Evolutionary conservation across 2,329 filamentous ascomycete genomes (phyloP).

Genomic region (Dactylellina leptospora): DNA sequence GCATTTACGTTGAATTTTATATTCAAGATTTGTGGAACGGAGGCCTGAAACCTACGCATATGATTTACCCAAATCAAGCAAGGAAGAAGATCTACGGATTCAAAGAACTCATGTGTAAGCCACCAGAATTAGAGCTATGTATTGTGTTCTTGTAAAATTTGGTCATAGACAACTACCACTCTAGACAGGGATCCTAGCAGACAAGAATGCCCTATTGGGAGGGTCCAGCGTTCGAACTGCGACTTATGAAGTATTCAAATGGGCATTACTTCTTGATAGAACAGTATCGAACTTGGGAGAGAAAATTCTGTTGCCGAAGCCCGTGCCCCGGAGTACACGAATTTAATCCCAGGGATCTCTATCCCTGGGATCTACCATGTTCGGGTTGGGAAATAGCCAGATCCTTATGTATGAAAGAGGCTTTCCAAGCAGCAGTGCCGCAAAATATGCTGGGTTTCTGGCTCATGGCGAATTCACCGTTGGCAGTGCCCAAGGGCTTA

Average conservation of each 20-base stretch:
- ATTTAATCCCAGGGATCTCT: conserved; percentile 7
- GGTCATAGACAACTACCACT: too few relatives aligned
- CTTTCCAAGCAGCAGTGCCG: too few relatives aligned
- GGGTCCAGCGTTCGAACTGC: conserved; percentile 28
- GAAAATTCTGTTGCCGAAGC: conserved; percentile 21
- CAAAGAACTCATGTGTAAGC: neutral
- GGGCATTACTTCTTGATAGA: neutral
- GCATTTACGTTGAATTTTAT: too few relatives aligned
- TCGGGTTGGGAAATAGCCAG: conserved; percentile 30
- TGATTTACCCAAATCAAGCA: conserved; percentile 22
- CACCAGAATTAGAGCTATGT: too few relatives aligned
- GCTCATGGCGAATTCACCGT: conserved; percentile 10
- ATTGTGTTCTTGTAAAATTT: too few relatives aligned
- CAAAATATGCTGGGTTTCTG: neutral
- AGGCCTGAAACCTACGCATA: conserved; percentile 11
- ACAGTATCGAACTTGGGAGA: conserved; percentile 12
- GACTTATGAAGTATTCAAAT: conserved; percentile 5
- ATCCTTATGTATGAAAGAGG: too few relatives aligned
- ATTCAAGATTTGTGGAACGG: conserved; percentile 10
- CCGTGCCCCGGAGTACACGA: conserved; percentile 17
- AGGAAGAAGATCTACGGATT: conserved; percentile 8
- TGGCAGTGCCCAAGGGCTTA: conserved; percentile 33
- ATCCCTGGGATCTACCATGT: conserved; percentile 29
- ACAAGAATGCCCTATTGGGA: conserved; percentile 35
- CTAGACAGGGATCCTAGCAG: conserved; percentile 23